A percentile compares a stretch with the other conserved stretches of the same genome.
phyloP scores from a whole-genome alignment of 23 red algal genomes.

The Pyropia haitanensis region DNA sequence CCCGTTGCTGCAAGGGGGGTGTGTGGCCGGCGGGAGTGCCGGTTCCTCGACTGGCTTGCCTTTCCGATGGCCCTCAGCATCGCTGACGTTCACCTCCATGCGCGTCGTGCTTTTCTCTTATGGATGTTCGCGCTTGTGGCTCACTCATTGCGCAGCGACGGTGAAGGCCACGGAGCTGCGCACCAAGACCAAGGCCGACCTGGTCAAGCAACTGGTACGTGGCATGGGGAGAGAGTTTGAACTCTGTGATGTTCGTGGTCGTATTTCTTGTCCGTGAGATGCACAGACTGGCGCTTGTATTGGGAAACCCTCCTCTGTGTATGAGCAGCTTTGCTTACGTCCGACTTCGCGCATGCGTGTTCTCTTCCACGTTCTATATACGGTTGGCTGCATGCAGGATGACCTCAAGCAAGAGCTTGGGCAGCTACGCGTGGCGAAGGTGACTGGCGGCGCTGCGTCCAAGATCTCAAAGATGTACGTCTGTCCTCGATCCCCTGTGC shows the following conservation, averaged over 20 bases:
- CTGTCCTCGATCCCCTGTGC: neutral
- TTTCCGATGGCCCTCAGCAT: too few species aligned
- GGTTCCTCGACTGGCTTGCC: too few species aligned
- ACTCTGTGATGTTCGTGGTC: neutral
- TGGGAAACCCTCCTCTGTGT: too few species aligned
- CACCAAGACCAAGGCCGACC: slow-evolving; percentile 58
- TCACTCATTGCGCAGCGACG: slow-evolving; percentile 1
- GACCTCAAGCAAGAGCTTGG: slow-evolving; percentile 79
- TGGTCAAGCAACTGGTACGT: slow-evolving; percentile 45
- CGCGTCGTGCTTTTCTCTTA: too few species aligned
- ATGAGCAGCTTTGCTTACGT: too few species aligned
- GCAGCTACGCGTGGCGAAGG: slow-evolving; percentile 85
- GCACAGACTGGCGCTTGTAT: too few species aligned
- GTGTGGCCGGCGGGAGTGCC: too few species aligned
- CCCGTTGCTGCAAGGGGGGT: too few species aligned
- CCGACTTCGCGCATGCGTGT: too few species aligned
- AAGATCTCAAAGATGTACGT: slow-evolving; percentile 88
- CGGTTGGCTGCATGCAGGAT: neutral
- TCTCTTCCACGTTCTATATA: too few species aligned
- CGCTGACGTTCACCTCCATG: too few species aligned
- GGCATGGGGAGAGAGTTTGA: neutral
- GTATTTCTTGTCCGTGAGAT: neutral
- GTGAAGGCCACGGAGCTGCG: slow-evolving; percentile 55
- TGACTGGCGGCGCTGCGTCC: slow-evolving; percentile 73
- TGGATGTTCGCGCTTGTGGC: too few species aligned